These are phyloP conservation scores for Acanthamoeba triangularis DNA, from an alignment of 208 protist genomes.

Conservation along the genomic window DNA sequence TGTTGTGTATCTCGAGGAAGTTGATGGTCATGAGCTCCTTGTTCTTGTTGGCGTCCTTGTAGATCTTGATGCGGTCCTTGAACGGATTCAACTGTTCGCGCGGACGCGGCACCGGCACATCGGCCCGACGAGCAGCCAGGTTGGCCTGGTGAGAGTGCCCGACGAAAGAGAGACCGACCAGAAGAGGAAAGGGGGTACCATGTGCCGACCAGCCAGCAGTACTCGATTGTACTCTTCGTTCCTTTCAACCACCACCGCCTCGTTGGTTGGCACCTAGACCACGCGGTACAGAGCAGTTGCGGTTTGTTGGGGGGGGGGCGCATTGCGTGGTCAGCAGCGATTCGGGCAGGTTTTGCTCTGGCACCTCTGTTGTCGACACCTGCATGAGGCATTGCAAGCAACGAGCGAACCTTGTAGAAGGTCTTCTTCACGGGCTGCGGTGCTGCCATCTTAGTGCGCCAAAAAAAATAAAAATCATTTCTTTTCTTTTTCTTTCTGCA, in stretches of 20 bases:
- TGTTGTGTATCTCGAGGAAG: constrained; percentile 6
- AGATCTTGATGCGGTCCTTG: constrained; percentile 24
- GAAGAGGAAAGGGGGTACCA: background rate
- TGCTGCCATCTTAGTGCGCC: background rate
- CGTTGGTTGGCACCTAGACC: background rate
- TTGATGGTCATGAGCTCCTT: constrained; percentile 24
- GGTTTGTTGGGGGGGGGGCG: too few species aligned
- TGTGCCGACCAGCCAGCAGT: background rate
- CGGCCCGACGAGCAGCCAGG: background rate
- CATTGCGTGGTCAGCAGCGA: too few species aligned
- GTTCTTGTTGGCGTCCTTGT: background rate
- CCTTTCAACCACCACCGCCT: constrained; percentile 12
- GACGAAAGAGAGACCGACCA: background rate
- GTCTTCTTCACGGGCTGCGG: constrained; percentile 13
- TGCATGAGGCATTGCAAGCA: too few species aligned
- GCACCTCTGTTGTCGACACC: too few species aligned
- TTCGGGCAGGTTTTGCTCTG: background rate
- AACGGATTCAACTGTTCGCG: background rate
- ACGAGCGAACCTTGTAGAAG: background rate
- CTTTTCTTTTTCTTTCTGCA: too few species aligned
- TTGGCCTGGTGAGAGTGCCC: background rate
- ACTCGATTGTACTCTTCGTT: background rate
- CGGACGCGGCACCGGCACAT: background rate
- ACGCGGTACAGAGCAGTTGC: background rate
- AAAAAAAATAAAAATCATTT: background rate